Evolutionary conservation across 2,329 filamentous ascomycete species (phyloP), one percentile per base, ranked within the genome.

Genomic region (Fusarium sp.): DNA sequence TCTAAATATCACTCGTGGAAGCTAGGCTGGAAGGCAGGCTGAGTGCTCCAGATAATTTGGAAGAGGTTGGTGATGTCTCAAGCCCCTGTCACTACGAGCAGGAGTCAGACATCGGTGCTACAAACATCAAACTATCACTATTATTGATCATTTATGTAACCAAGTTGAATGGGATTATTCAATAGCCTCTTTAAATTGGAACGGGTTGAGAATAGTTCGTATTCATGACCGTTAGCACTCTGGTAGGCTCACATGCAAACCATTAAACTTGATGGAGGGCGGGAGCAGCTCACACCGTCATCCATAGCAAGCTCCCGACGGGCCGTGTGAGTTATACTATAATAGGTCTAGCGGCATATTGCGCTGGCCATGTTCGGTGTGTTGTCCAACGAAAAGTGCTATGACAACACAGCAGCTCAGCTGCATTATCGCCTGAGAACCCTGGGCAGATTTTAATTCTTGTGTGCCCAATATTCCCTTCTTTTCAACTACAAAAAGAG

Each of bases 321-420:
- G 66, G 61, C 66, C 66, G 66, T 43, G 3, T 18, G 37, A 29
- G 31, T 49, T 63, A 66, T 36, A 5, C 61, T 31, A 8, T 4
- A 21, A 23, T 25, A 33, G 66, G 62, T 20, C 37, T 69, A 63
- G 62, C 9, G 41, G 10, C 17, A 10, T 29, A 39, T 42, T 58
- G 45, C 40, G 51, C 25, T 67, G 45, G 49, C 49, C 53, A 63
- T 55, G 47, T 15, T 43, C 27, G 29, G 43, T 48, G 56, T 41
- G 40, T 50, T 48, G 56, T 60, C 40, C 59, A 62, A 49, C 37
- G 37, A 54, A 41, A 53, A 53, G 45, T 37, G 62, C 33, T 48
- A 56, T 68, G 66, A 68, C 66, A 68, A 69, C 66, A 58, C 65
- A 68, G 47, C 65, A 62, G 46, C 18, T 53, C 25, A 42, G 56